Percentiles rank a stretch among this genome's conserved stretches.
phyloP scores from a whole-genome alignment of 495 filamentous ascomycete species.

The Pseudomonodictys pantanalensis region DNA sequence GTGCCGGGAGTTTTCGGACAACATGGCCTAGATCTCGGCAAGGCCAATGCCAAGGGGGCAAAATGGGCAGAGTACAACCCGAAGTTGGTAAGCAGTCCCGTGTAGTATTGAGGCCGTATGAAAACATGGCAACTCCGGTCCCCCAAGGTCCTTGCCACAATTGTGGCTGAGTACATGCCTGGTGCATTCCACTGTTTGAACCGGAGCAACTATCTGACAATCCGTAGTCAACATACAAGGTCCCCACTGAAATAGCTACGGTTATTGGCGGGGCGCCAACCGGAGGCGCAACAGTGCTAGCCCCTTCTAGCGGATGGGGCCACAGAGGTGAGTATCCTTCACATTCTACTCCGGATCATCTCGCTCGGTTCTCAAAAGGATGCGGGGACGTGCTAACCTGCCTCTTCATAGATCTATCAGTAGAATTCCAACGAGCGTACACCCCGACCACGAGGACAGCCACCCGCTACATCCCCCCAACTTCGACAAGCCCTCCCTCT shows the following conservation, averaged over 20 bases:
- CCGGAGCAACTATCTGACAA: too few relatives aligned
- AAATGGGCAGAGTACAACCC: conserved; percentile 42
- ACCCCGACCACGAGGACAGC: not conserved
- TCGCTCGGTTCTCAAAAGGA: too few relatives aligned
- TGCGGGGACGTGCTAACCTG: too few relatives aligned
- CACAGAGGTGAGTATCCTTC: too few relatives aligned
- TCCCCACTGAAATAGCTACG: conserved; percentile 42
- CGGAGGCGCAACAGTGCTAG: conserved; percentile 1
- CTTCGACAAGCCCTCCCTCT: not conserved
- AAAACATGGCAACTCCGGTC: too few relatives aligned
- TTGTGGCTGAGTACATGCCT: too few relatives aligned
- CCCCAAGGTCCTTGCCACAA: too few relatives aligned
- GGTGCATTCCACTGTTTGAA: too few relatives aligned
- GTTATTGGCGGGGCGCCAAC: conserved; percentile 41
- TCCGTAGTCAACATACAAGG: conserved; percentile 42
- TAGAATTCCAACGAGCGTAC: not conserved
- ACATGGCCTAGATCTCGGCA: conserved; percentile 47
- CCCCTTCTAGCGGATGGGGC: not conserved
- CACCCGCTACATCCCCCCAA: not conserved
- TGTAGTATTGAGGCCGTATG: too few relatives aligned
- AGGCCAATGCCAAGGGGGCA: conserved; percentile 33
- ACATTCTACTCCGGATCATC: too few relatives aligned
- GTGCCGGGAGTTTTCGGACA: conserved; percentile 36
- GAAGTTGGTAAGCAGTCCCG: too few relatives aligned
- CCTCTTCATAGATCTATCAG: too few relatives aligned